Conservation (phyloP, 169 alveolate species). For the Eimeria zaria region DNA sequence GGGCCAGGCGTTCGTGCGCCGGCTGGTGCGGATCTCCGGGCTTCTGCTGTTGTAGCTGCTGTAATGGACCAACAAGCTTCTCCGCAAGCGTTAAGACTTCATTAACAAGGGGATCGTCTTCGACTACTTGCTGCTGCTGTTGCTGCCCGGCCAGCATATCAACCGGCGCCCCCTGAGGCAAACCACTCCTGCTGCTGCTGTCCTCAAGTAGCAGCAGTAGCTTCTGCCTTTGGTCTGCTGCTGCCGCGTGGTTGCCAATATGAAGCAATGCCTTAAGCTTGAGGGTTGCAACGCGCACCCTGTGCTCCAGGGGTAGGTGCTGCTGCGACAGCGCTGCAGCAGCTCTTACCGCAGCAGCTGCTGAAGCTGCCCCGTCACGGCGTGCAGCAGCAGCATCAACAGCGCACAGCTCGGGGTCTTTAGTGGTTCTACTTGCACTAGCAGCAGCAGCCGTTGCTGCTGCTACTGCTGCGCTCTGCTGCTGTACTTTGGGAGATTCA, state of each 20-base stretch:
- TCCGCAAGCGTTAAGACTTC: conserved; percentile 37
- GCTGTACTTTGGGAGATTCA: conserved; percentile 68
- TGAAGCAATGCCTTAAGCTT: conserved; percentile 56
- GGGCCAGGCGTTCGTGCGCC: conserved; percentile 15
- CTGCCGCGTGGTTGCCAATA: background rate
- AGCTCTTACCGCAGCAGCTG: conserved; percentile 72
- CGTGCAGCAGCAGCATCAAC: conserved; percentile 14
- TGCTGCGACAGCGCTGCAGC: conserved; percentile 57
- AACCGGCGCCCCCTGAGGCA: background rate
- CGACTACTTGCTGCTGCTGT: conserved; percentile 18
- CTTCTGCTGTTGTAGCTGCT: conserved; percentile 5
- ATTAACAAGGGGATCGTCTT: background rate
- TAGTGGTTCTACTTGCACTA: background rate
- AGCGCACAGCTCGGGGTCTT: background rate
- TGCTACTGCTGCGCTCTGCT: conserved; percentile 48
- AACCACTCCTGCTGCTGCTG: background rate
- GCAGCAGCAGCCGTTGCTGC: conserved; percentile 41
- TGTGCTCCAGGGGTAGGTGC: conserved; percentile 54
- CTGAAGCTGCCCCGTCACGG: conserved; percentile 26
- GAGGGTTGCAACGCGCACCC: conserved; percentile 57
- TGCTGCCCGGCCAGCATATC: background rate
- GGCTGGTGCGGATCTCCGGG: background rate
- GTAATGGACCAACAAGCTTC: conserved; percentile 50
- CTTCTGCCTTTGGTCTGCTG: conserved; percentile 46
- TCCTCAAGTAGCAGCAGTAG: conserved; percentile 36